Evolutionary conservation across 768 basidiomycete species (phyloP), one percentile per base, ranked within the genome.

Genomic region (Scleroderma bovista): DNA sequence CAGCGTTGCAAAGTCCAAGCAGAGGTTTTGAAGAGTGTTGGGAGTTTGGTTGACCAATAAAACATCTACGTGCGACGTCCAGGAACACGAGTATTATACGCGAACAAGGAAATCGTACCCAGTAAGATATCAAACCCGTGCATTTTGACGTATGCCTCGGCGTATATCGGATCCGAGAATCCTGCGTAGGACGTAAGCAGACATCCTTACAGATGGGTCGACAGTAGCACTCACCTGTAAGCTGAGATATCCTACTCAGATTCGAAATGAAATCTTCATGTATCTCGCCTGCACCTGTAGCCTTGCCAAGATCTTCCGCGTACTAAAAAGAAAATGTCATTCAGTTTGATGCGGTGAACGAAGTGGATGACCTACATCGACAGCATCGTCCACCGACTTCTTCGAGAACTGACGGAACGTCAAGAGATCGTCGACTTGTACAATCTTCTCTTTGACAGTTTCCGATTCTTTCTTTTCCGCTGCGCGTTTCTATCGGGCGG

Each of bases 91-190:
- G 46, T 41, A 48, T 34, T 19, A 29, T 33, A 20, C 26, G 17
- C 10, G 6, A 42, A 36, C 22, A 10, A n/a, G 42, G 34, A 44
- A 2, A 17, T 63, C 74, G 22, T 47, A 90, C 90, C 92, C 3
- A 99, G 80, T 37, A 92, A 70, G 61, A 99, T 96, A 65, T 99
- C 95, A 66, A 98, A 98, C 34, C 93, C 93, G 56, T 97, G 91
- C 69, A 98, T 91, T 67, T 93, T 95, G 57, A 98, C 94, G 61
- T 91, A 92, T 2, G 95, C 94, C 66, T 99, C 96, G 8, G 94
- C 94, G 59, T 98, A 98, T 54, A 99, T 92, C 11, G 95, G 92
- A 65, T 98, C 96, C 23, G 94, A 96, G 78, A 98, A 98, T 29
- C 95, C 93, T 84, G 44, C 46, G 29, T 39, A 43, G n/a, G n/a